Base-by-base conservation (phyloP, 805 yeast genomes). In the Wickerhamiella sergipiensis region DNA sequence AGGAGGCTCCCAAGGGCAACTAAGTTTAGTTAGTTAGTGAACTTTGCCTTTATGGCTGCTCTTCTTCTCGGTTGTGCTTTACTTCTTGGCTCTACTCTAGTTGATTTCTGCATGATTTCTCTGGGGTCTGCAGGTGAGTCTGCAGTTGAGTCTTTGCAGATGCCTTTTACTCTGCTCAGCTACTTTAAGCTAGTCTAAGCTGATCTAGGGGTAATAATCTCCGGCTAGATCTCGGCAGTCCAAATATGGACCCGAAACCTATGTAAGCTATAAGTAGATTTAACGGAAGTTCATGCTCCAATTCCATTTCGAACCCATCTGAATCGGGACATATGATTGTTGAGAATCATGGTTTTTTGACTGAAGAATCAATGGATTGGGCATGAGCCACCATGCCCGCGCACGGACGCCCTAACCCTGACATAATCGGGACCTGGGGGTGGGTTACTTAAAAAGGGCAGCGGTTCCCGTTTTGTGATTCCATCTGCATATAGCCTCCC, bases 1-100 rank as follows among this genome's bases (percentile, higher is more conserved):
- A 90, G 83, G 98, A 92, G 78, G 95, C 97, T 70, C 96, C 97
- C 76, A 85, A 83, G 47, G 47, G 47, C 38, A 29, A 26, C 33
- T 43, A 43, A 43, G 33, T 23, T 24, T 42, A 42, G 29, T 23
- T 23, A 43, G 31, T 40, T 40, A 29, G 44, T 40, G 26, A 40
- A 19, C 44, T 19, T 40, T 22, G n/a, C n/a, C n/a, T n/a, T n/a
- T n/a, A n/a, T n/a, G n/a, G n/a, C 18, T 5, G 44, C 44, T 19
- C 26, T 40, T 40, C 7, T 21, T 4, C 4, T 6, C 43, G 7
- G 19, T 39, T 39, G 8, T 5, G 26, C 26, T 24, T 5, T 8
- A 12, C 33, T 3, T 29, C 12, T 3, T 6, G 33, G 4, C 33
- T 29, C 12, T 29, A 6, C 33, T 29, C 12, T 3, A 29, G n/a